A percentile compares a stretch with the other conserved stretches of the same genome.
phyloP scores from a whole-genome alignment of 1,284 basidiomycete genomes.

The Caloboletus firmus region DNA sequence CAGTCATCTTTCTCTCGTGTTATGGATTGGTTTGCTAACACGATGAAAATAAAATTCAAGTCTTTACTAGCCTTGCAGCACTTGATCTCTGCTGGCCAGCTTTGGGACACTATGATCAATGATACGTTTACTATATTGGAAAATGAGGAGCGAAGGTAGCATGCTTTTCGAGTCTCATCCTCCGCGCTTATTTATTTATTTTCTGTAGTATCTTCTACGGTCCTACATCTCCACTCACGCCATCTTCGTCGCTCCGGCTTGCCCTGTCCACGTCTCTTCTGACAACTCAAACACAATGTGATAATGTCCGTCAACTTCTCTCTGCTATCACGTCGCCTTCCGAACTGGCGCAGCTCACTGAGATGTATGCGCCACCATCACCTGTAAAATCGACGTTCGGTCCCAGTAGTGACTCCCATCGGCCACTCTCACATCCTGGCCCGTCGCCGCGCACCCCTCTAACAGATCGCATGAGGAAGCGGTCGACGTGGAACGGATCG shows the following conservation, averaged over 20 bases:
- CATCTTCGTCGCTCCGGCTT: conserved; percentile 61
- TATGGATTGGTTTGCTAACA: background rate
- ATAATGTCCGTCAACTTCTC: conserved; percentile 74
- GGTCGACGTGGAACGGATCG: conserved; percentile 73
- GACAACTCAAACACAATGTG: conserved; percentile 73
- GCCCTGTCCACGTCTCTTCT: conserved; percentile 69
- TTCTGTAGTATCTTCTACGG: conserved; percentile 22
- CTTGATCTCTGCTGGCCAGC: conserved; percentile 60
- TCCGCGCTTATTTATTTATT: background rate
- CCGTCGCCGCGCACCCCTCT: conserved; percentile 29
- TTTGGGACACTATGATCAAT: conserved; percentile 71
- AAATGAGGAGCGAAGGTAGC: conserved; percentile 64
- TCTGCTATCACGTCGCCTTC: conserved; percentile 68
- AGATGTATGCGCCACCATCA: conserved; percentile 82
- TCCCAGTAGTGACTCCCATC: conserved; percentile 35
- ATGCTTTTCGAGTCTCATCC: background rate
- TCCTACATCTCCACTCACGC: conserved; percentile 45
- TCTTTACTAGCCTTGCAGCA: conserved; percentile 63
- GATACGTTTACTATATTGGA: conserved; percentile 65
- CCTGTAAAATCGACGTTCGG: conserved; percentile 46
- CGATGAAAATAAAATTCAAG: conserved; percentile 37
- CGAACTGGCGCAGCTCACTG: conserved; percentile 68
- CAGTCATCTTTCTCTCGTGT: conserved; percentile 29
- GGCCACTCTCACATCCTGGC: conserved; percentile 47
- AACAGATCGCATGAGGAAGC: conserved; percentile 46